Percentiles rank a stretch among this genome's conserved stretches.
phyloP scores from a whole-genome alignment of 2,329 filamentous ascomycete genomes.

The Colletotrichum falcatum region DNA sequence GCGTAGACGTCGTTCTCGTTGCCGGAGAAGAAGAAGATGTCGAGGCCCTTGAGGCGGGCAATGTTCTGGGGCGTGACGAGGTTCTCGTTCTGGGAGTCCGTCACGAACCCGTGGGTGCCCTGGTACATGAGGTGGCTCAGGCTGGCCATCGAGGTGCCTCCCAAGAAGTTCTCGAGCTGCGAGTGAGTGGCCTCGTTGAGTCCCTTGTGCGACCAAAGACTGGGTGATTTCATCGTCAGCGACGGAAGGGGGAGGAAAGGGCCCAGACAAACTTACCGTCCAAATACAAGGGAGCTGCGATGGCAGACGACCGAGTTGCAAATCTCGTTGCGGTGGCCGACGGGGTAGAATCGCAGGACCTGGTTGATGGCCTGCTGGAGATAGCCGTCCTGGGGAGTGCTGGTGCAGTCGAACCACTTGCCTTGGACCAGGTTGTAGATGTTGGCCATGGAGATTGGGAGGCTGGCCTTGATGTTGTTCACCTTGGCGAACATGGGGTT shows the following conservation, averaged over 20 bases:
- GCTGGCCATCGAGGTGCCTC: conserved; percentile 70
- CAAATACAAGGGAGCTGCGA: conserved; percentile 69
- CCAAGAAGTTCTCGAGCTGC: conserved; percentile 71
- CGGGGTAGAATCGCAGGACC: conserved; percentile 68
- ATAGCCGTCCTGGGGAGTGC: conserved; percentile 57
- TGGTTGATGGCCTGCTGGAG: conserved; percentile 67
- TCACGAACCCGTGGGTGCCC: conserved; percentile 63
- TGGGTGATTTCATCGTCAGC: background rate
- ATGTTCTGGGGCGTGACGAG: conserved; percentile 29
- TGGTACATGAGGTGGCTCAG: conserved; percentile 68
- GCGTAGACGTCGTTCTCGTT: conserved; percentile 43
- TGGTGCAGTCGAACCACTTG: conserved; percentile 66
- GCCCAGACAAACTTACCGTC: conserved; percentile 55
- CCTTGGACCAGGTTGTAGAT: conserved; percentile 62
- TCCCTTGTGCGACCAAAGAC: conserved; percentile 70
- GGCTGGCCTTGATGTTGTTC: conserved; percentile 67
- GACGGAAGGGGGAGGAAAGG: too few species aligned
- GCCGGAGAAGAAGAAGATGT: conserved; percentile 42
- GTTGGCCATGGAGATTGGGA: conserved; percentile 61
- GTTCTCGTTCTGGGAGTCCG: conserved; percentile 12
- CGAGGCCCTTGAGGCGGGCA: conserved; percentile 27
- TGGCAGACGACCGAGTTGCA: conserved; percentile 73
- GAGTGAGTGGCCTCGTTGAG: conserved; percentile 74
- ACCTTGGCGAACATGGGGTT: conserved; percentile 68
- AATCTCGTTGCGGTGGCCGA: conserved; percentile 61